A percentile compares a stretch with the other conserved stretches of the same genome.
These are phyloP conservation scores for Brassica cretica DNA, from an alignment of 345 rosid species.

Conservation along the genomic window DNA sequence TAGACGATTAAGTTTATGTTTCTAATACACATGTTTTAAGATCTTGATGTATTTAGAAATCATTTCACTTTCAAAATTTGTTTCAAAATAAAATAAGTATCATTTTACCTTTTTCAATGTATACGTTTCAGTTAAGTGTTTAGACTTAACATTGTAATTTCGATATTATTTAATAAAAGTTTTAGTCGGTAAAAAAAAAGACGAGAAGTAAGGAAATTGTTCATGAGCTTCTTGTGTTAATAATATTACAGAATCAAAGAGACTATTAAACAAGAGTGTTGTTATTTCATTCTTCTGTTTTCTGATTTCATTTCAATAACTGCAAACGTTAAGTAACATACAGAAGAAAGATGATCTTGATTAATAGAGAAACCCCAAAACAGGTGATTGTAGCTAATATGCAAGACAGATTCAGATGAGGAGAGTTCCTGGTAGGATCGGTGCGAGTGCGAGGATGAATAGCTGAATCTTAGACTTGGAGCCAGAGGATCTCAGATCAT, in stretches of 20 bases:
- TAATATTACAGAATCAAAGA: conserved; percentile 28
- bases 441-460: conserved; percentile 31
- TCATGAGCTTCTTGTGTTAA: conserved; percentile 28
- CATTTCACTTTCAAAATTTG: neutral
- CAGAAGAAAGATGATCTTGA: neutral
- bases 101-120: neutral
- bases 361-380: neutral
- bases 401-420: conserved; percentile 14
- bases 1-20: neutral
- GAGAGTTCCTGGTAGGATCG: conserved; percentile 32
- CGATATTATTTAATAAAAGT: too few relatives aligned
- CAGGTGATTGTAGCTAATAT: neutral
- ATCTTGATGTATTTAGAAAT: neutral
- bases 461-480: conserved; percentile 37
- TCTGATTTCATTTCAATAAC: conserved; percentile 7
- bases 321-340: conserved; percentile 7
- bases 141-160: neutral
- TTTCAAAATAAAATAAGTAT: conserved; percentile 34
- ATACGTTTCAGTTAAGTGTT: conserved; percentile 24
- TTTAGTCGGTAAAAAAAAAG: too few relatives aligned
- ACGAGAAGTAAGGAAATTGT: neutral
- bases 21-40: neutral
- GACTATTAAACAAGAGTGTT: neutral
- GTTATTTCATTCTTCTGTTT: conserved; percentile 13
- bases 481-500: conserved; percentile 37